Evolutionary conservation across 2,329 filamentous ascomycete genomes (phyloP), one percentile per base, ranked within the genome.

Genomic region (Arachnomyces sp.): DNA sequence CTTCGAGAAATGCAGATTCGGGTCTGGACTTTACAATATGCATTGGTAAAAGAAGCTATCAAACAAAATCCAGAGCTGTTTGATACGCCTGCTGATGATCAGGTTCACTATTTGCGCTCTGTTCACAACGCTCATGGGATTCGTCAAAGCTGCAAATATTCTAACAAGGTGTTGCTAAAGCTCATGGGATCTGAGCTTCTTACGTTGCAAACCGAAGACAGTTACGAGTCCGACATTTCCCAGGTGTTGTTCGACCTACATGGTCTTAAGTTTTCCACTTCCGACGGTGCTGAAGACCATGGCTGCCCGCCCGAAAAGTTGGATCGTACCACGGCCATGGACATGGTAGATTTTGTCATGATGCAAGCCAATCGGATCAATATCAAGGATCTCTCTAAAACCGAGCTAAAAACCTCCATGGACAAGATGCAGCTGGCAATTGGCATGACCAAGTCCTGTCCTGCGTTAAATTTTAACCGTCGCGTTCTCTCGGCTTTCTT

Each of bases 361-460:
- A 70, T 77, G 28, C 79, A 95, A 43, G 86, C 86, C 2, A 81
- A 82, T 36, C 81, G 84, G 45, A 82, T 95, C 70, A 81, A 85
- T 15, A 84, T 94, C 67, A 94, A 90, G 54, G 92, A 96, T 49
- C 67, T 96, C 13, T 77, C 88, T 12, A 96, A 94, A 59, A 92
- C 88, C 12, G 87, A 96, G 41, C 70, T 98, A 39, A 93, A 90
- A 58, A 78, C 74, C 12, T 87, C 88, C 0, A 92, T 98, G 43
- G 92, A 98, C 43, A 88, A 89, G 50, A 86, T 98, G 64, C 89
- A 96, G 58, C 81, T 86, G 49, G 82, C 85, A 4, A 82, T 96
- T 39, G 87, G 86, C 1, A 64, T 68, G 13, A 77, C 82, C 18
- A 94, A 89, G 59, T 77, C 82, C 9, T 83, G 82, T 1, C 77